Conservation (phyloP, 352 stramenopile species). For the Phytopythium helicoides region DNA sequence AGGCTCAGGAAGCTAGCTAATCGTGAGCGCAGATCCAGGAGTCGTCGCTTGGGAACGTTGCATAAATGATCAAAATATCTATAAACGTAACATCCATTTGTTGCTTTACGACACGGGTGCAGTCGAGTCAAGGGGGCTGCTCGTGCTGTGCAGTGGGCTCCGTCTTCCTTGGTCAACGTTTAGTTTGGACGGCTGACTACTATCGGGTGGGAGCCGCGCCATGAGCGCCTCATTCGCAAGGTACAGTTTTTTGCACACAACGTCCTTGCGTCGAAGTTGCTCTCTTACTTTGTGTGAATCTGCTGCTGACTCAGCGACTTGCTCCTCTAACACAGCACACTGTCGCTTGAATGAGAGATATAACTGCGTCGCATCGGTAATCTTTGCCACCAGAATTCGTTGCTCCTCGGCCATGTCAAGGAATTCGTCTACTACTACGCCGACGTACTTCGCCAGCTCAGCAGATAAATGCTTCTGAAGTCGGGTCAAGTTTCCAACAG, state of each 20-base stretch:
- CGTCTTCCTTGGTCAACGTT: not conserved
- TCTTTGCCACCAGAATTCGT: conserved; percentile 48
- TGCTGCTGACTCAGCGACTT: conserved; percentile 28
- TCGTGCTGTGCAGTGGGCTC: not conserved
- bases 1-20: too few species aligned
- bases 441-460: conserved; percentile 46
- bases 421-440: conserved; percentile 48
- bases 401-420: conserved; percentile 59
- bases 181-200: not conserved
- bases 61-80: too few species aligned
- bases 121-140: too few species aligned
- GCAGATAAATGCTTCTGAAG: conserved; percentile 44
- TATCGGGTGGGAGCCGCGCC: conserved; percentile 20
- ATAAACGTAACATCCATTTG: too few species aligned
- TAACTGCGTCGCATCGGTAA: conserved; percentile 52
- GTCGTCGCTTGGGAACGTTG: too few species aligned
- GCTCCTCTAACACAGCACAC: conserved; percentile 35
- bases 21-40: too few species aligned
- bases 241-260: conserved; percentile 60
- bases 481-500: conserved; percentile 25
- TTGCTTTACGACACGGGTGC: too few species aligned
- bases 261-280: conserved; percentile 49
- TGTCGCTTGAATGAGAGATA: conserved; percentile 61
- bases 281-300: conserved; percentile 31
- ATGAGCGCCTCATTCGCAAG: conserved; percentile 61